These are phyloP conservation scores for Aspergillus uvarum DNA, from an alignment of 2,329 filamentous ascomycete species.

Conservation along the genomic window DNA sequence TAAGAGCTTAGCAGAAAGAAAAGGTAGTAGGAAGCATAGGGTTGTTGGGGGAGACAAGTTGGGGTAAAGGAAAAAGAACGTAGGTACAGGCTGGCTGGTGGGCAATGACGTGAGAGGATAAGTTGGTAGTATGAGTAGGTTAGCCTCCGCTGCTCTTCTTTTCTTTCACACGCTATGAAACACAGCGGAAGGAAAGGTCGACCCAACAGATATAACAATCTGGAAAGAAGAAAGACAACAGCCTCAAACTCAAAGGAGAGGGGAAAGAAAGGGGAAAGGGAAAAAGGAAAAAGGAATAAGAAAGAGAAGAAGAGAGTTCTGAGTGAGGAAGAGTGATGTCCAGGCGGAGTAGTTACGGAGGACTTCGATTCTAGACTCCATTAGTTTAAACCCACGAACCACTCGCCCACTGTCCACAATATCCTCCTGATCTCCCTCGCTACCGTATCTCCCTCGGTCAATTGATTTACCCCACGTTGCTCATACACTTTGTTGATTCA, in stretches of 20 bases:
- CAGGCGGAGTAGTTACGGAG: background rate
- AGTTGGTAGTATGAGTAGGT: background rate
- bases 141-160: too few species aligned
- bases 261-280: too few species aligned
- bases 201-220: too few species aligned
- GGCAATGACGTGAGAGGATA: background rate
- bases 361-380: background rate
- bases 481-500: background rate
- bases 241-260: too few species aligned
- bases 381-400: background rate
- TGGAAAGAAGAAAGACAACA: too few species aligned
- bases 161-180: too few species aligned
- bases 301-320: too few species aligned
- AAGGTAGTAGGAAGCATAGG: background rate
- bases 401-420: background rate
- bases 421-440: too few species aligned
- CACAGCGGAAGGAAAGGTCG: background rate
- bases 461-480: background rate
- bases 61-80: background rate
- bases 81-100: background rate
- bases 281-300: background rate
- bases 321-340: background rate
- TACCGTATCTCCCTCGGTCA: too few species aligned
- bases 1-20: background rate
- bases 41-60: background rate